A percentile compares a stretch with the other conserved stretches of the same genome.
Evolutionary conservation across 2,329 filamentous ascomycete genomes (phyloP).

Genomic region (Teratosphaeria epicoccoides): DNA sequence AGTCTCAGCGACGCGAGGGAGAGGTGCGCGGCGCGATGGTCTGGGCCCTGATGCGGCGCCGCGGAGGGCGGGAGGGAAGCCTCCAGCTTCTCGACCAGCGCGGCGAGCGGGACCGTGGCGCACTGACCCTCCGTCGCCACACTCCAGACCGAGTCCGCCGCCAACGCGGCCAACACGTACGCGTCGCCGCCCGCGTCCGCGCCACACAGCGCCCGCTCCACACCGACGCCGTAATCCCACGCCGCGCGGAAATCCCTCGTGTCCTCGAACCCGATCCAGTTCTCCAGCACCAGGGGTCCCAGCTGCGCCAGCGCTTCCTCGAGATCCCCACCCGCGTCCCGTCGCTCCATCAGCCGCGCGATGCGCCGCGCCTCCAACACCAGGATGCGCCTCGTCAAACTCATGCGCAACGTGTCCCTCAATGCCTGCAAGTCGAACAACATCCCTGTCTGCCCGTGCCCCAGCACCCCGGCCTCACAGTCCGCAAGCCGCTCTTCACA

Average conservation of each 20-base stretch:
- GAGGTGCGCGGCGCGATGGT: conserved; percentile 13
- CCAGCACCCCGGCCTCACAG: conserved; percentile 20
- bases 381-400: conserved; percentile 21
- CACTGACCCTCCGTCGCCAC: conserved; percentile 10
- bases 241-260: conserved; percentile 26
- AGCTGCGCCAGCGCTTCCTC: conserved; percentile 8
- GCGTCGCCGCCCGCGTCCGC: conserved; percentile 6
- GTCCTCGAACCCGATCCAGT: conserved; percentile 22
- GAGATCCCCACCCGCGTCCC: conserved; percentile 10
- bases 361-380: conserved; percentile 24
- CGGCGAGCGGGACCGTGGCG: neutral
- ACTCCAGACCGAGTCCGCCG: conserved; percentile 19
- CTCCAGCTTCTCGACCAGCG: neutral
- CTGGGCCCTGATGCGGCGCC: conserved; percentile 6
- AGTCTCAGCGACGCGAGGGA: conserved; percentile 10
- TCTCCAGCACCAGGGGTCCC: conserved; percentile 16
- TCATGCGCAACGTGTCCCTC: conserved; percentile 18
- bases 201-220: conserved; percentile 18
- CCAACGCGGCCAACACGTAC: conserved; percentile 16
- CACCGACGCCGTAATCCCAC: conserved; percentile 24
- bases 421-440: conserved; percentile 27
- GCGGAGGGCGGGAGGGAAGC: conserved; percentile 1
- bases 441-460: conserved; percentile 25
- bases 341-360: conserved; percentile 22
- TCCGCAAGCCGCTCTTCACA: conserved; percentile 25